Conservation (phyloP, 2,329 filamentous ascomycete genomes). For the Ophiostoma himal-ulmi region DNA sequence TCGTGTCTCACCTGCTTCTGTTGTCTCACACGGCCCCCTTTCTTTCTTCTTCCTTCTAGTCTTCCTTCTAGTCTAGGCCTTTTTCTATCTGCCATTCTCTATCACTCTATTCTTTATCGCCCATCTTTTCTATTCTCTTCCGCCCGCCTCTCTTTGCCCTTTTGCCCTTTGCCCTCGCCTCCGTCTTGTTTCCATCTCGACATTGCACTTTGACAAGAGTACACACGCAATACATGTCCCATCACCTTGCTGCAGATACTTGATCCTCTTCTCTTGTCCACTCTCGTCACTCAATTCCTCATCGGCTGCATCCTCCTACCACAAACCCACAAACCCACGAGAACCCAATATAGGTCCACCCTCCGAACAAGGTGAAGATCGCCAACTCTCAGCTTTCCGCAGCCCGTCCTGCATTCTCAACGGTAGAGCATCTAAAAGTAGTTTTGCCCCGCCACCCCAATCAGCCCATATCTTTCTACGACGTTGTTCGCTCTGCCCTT, state of each 20-base stretch:
- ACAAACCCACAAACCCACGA: slow-evolving; percentile 16
- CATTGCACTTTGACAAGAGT: not conserved
- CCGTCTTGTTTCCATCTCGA: not conserved
- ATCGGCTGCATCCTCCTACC: not conserved
- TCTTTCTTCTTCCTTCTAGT: slow-evolving; percentile 8
- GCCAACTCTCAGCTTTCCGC: slow-evolving; percentile 17
- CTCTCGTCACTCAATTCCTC: slow-evolving; percentile 8
- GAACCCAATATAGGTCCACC: slow-evolving; percentile 14
- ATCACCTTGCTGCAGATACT: not conserved
- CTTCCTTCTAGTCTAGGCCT: slow-evolving; percentile 11
- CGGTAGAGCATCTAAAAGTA: not conserved
- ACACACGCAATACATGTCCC: not conserved
- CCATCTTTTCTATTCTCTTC: not conserved
- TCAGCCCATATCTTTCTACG: not conserved
- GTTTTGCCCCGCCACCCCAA: not conserved
- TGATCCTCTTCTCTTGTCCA: slow-evolving; percentile 2
- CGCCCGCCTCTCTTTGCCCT: not conserved
- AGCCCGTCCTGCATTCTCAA: not conserved
- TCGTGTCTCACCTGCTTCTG: slow-evolving; percentile 20
- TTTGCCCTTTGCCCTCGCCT: not conserved
- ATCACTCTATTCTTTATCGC: not conserved
- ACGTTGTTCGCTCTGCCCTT: not conserved
- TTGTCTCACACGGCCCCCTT: slow-evolving; percentile 17
- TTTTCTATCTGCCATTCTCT: not conserved
- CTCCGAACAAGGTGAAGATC: slow-evolving; percentile 24